Conservation (phyloP, 371 early-diverging fungal genomes). For the Phascolomyces articulosus region DNA sequence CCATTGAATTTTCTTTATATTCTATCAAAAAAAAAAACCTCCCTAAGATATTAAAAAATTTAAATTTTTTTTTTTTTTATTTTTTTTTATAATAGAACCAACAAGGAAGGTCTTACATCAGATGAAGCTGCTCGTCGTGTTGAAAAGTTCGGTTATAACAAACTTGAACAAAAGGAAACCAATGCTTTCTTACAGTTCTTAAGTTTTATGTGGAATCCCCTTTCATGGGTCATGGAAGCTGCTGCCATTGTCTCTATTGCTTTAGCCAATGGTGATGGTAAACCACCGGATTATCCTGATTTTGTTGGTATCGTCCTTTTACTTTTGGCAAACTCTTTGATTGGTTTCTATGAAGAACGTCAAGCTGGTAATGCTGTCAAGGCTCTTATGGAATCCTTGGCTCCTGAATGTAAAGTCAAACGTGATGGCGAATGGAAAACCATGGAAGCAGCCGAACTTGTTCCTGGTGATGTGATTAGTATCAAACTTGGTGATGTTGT, state of each 20-base stretch:
- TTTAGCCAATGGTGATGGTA: slow-evolving; percentile 68
- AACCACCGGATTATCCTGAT: slow-evolving; percentile 83
- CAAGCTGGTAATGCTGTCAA: slow-evolving; percentile 79
- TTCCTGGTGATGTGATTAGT: slow-evolving; percentile 78
- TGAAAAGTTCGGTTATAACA: slow-evolving; percentile 70
- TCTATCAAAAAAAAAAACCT: not conserved
- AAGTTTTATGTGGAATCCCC: slow-evolving; percentile 85
- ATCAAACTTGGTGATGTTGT: slow-evolving; percentile 81
- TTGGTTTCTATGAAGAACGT: slow-evolving; percentile 88
- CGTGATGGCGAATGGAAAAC: slow-evolving; percentile 61
- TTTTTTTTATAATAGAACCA: slow-evolving; percentile 23
- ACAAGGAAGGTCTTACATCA: slow-evolving; percentile 63
- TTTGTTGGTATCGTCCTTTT: slow-evolving; percentile 83
- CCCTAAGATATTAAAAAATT: not conserved
- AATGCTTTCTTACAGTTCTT: slow-evolving; percentile 86
- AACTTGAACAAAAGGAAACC: slow-evolving; percentile 75
- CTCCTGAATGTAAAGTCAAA: slow-evolving; percentile 74
- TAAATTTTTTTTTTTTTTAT: not conserved
- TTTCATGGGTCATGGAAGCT: slow-evolving; percentile 83
- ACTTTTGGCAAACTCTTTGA: slow-evolving; percentile 80
- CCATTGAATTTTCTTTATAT: not conserved
- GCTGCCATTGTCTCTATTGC: slow-evolving; percentile 76
- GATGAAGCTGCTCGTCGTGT: slow-evolving; percentile 68
- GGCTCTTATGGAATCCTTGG: slow-evolving; percentile 77
- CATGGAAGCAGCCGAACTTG: slow-evolving; percentile 61